Base-by-base conservation (phyloP, 768 basidiomycete species). In the Boletus pseudopeckii region DNA sequence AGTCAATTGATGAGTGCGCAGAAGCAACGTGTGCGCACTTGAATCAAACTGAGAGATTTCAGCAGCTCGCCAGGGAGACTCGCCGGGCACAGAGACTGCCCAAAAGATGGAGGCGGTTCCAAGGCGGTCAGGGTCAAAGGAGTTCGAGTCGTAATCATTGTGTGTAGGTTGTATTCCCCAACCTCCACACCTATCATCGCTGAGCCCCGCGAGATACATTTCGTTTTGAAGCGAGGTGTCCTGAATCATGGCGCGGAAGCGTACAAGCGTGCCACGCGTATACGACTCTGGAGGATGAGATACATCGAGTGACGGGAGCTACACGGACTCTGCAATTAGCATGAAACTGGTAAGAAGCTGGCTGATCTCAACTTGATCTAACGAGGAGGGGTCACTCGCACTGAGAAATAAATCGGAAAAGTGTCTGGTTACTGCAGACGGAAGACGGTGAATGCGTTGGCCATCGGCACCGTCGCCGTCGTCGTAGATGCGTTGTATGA, bases 221-320 rank as follows among this genome's bases (percentile, higher is more conserved):
- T 91, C 87, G 0, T 81, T 80, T 6, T 86, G 82, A 17, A 79
- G 64, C 3, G 89, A 88, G 2, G 88, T 90, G 64, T 92, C 90
- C 66, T 93, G 91, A 30, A 92, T 76, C 86, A 92, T 89, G 24
- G 80, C 85, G 32, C 81, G 78, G 67, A 92, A 91, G 18, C 79
- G 75, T 4, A 92, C 86, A 5, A 92, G 76, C 0, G 81, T 70
- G n/a, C 83, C 74, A 54, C 77, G 72, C 10, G 66, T 64, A 60
- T 82, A 77, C 3, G 71, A 71, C 26, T 78, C 74, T 36, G 83
- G 82, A 11, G 85, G 80, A 48, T 69, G 61, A 5, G 63, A 59
- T 11, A 77, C 63, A 64, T 77, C 72, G 33, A 90, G 75, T 7
- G 71, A 58, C 0, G 87, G 83, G 45, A 91, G 85, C 84, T 90